Percentiles rank a stretch among this genome's conserved stretches.
Conservation (phyloP, 2,329 filamentous ascomycete species). For the Diplodia corticola region DNA sequence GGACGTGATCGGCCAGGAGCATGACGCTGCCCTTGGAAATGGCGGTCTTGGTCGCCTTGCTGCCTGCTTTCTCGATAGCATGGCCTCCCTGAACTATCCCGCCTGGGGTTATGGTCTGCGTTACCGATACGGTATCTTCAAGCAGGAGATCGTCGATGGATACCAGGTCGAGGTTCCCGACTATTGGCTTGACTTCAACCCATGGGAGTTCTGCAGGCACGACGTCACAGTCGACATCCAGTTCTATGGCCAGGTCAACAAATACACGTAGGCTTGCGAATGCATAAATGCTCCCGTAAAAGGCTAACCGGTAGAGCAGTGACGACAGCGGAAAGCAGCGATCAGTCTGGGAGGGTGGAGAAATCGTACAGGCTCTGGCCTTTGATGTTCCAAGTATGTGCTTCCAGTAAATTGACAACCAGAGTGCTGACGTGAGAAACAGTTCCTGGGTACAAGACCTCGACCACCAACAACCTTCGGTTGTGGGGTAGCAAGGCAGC, state of each 20-base stretch:
- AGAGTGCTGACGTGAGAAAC: conserved; percentile 33
- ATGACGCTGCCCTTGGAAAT: conserved; percentile 94
- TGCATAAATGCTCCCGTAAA: not conserved
- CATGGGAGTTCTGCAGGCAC: conserved; percentile 96
- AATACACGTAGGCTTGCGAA: conserved; percentile 46
- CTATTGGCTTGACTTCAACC: conserved; percentile 99
- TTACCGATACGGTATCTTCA: conserved; percentile 95
- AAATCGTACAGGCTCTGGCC: conserved; percentile 86
- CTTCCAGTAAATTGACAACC: not conserved
- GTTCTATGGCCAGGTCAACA: conserved; percentile 86
- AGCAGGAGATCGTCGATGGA: conserved; percentile 97
- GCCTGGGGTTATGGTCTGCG: conserved; percentile 97
- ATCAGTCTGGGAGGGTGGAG: conserved; percentile 85
- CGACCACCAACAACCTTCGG: conserved; percentile 92
- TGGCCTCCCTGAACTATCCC: conserved; percentile 91
- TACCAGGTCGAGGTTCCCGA: conserved; percentile 98
- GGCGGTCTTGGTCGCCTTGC: conserved; percentile 92
- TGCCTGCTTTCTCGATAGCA: conserved; percentile 93
- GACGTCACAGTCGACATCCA: conserved; percentile 96
- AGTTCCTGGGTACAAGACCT: conserved; percentile 86
- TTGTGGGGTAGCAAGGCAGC: conserved; percentile 98
- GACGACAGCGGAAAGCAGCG: conserved; percentile 75
- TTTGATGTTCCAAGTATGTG: conserved; percentile 70
- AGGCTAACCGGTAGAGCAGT: conserved; percentile 36
- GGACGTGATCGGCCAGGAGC: conserved; percentile 90